phyloP scores from a whole-genome alignment of 2,329 filamentous ascomycete genomes.

The Colletotrichum trifolii region DNA sequence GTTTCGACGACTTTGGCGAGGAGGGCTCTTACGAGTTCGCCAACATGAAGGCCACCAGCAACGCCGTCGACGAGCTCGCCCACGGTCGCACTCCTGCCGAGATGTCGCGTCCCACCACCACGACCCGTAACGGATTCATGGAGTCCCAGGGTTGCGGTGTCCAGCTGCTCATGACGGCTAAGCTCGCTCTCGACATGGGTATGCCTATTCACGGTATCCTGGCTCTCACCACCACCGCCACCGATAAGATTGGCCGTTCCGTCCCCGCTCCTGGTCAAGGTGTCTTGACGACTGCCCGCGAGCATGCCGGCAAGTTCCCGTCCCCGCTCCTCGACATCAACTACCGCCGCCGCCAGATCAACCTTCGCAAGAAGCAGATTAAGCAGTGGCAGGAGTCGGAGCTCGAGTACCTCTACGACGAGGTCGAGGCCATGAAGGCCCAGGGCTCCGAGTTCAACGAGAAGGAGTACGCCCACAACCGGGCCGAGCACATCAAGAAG shows the following conservation, averaged over 20 bases:
- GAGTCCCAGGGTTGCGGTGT: conserved; percentile 99
- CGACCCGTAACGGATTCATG: conserved; percentile 98
- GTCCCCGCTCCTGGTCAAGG: conserved; percentile 96
- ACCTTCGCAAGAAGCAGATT: conserved; percentile 93
- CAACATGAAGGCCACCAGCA: conserved; percentile 99
- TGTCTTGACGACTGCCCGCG: conserved; percentile 94
- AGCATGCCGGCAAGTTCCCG: conserved; percentile 90
- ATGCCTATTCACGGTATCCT: conserved; percentile 97
- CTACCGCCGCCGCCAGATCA: conserved; percentile 94
- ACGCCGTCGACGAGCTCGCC: conserved; percentile 94
- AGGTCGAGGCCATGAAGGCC: conserved; percentile 90
- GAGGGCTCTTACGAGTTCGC: conserved; percentile 99
- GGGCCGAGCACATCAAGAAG: conserved; percentile 85
- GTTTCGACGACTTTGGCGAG: conserved; percentile 99
- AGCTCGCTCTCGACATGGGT: conserved; percentile 96
- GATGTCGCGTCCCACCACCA: conserved; percentile 98
- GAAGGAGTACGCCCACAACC: conserved; percentile 86
- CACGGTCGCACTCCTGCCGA: conserved; percentile 95
- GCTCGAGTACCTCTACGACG: conserved; percentile 90
- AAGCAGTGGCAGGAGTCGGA: conserved; percentile 97
- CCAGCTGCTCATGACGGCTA: conserved; percentile 98
- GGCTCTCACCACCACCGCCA: conserved; percentile 93
- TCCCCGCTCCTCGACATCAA: conserved; percentile 97
- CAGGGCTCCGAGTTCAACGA: conserved; percentile 80
- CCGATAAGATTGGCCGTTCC: conserved; percentile 98